phyloP scores from a whole-genome alignment of 805 yeast species.

The Schwanniomyces pseudopolymorphus region DNA sequence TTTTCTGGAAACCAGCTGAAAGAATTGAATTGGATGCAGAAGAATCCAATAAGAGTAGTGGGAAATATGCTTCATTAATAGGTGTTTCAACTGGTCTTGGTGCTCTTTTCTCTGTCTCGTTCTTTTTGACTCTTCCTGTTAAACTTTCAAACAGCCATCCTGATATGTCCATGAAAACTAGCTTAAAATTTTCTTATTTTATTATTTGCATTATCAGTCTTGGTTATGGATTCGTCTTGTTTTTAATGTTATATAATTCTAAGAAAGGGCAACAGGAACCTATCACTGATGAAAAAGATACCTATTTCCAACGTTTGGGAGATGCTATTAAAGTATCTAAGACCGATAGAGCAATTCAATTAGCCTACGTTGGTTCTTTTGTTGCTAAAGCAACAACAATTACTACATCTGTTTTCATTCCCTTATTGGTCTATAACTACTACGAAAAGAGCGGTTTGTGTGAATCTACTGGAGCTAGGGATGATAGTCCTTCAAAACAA shows the following conservation, averaged over 20 bases:
- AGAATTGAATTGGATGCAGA: neutral
- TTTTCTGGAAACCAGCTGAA: slow-evolving; percentile 21
- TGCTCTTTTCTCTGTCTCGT: slow-evolving; percentile 60
- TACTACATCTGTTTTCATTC: slow-evolving; percentile 58
- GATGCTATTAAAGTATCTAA: slow-evolving; percentile 49
- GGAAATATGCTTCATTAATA: slow-evolving; percentile 57
- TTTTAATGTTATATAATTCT: slow-evolving; percentile 45
- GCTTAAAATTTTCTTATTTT: slow-evolving; percentile 49
- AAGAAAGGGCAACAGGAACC: slow-evolving; percentile 24
- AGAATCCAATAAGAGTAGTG: slow-evolving; percentile 23
- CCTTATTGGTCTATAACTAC: slow-evolving; percentile 59
- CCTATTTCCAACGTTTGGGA: slow-evolving; percentile 1
- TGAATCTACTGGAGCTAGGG: slow-evolving; percentile 20
- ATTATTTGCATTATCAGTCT: slow-evolving; percentile 47
- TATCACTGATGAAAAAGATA: slow-evolving; percentile 22
- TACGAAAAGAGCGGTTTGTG: slow-evolving; percentile 54
- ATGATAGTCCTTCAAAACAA: slow-evolving; percentile 23
- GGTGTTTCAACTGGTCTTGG: slow-evolving; percentile 67
- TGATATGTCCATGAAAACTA: slow-evolving; percentile 31
- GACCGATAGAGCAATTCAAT: slow-evolving; percentile 45
- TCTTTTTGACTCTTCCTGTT: slow-evolving; percentile 58
- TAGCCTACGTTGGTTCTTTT: slow-evolving; percentile 62
- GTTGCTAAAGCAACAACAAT: slow-evolving; percentile 66
- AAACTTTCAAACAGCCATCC: slow-evolving; percentile 42
- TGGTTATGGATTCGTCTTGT: slow-evolving; percentile 36